Evolutionary conservation across 192 early-diverging fungal species (phyloP), one percentile per base, ranked within the genome.

Genomic region (Dissophora globulifera): DNA sequence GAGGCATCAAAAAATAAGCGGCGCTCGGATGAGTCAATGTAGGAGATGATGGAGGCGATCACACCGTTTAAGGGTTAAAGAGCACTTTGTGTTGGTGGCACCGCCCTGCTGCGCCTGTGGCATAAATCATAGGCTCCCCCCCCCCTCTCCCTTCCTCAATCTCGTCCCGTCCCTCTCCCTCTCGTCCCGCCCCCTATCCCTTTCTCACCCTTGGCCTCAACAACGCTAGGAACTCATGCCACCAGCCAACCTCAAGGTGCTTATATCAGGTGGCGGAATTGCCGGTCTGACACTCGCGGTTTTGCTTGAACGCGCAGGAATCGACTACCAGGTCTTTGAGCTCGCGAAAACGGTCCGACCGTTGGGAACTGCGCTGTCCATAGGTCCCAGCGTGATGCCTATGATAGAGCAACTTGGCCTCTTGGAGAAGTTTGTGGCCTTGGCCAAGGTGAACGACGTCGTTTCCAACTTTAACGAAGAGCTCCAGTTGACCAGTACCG

Each of bases 241-340:
- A 41, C 32, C 19, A 6, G 0, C 13, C 8, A 11, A 20, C 33
- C 16, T 43, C 22, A 56, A 33, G 16, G 62, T 53, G 13, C 12
- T 64, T 4, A 64, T 64, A 30, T 38, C 53, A 8, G 62, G 62
- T 15, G 62, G 50, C 1, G 62, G 62, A 4, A 53, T 64, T 38
- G 46, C 31, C 17, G 62, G 62, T 8, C 22, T 64, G 19, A 64
- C 45, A 25, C 17, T 64, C 12, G 62, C 50, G 2, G 25, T 23
- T 3, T 41, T 64, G 3, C 26, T 52, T 4, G 62, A 64, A 15
- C 23, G n/a, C 16, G 33, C 50, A 10, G 10, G n/a, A 19, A 45
- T 64, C 38, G 47, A 42, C 20, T 63, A 53, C 27, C n/a, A 35
- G 2, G 32, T 63, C 12, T 63, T 64, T 40, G 62, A 64, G 41